Conservation (phyloP, 2,329 filamentous ascomycete species). For the Xylariaceae sp. region DNA sequence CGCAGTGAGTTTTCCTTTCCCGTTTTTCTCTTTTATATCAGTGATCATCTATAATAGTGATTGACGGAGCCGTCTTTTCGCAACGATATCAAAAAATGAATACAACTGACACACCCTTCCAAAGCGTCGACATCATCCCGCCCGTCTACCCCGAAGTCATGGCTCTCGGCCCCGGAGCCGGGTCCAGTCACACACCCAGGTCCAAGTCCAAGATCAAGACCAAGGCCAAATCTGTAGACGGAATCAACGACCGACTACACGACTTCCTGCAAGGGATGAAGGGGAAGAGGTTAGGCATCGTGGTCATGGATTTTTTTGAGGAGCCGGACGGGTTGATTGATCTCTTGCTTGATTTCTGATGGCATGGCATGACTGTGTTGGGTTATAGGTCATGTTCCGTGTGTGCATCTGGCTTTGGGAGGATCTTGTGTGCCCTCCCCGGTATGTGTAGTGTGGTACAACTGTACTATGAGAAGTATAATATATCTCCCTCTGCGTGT, state of each 20-base stretch:
- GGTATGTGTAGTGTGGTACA: no score
- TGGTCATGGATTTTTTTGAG: slow-evolving; percentile 49
- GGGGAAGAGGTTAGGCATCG: slow-evolving; percentile 43
- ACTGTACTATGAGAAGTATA: no score
- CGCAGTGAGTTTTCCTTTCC: slow-evolving; percentile 24
- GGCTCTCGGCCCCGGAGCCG: slow-evolving; percentile 36
- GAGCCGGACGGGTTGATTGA: slow-evolving; percentile 37
- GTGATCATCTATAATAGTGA: no score
- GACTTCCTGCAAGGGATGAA: slow-evolving; percentile 32
- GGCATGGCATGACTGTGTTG: background rate
- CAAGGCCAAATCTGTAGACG: slow-evolving; percentile 33
- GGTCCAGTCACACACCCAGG: background rate
- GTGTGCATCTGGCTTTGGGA: no score
- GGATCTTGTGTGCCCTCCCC: no score
- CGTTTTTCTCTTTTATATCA: background rate
- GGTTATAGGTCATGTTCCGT: background rate
- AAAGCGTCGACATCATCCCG: slow-evolving; percentile 31
- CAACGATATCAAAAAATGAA: no score
- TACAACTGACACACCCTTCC: background rate
- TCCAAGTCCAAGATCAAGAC: background rate
- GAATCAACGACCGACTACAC: slow-evolving; percentile 41
- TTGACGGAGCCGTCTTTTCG: no score
- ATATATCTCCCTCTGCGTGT: no score
- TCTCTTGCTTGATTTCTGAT: slow-evolving; percentile 22
- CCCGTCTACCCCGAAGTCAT: slow-evolving; percentile 39